Evolutionary conservation across 2,329 filamentous ascomycete species (phyloP), one percentile per base, ranked within the genome.

Genomic region (Dothiorella sarmentorum): DNA sequence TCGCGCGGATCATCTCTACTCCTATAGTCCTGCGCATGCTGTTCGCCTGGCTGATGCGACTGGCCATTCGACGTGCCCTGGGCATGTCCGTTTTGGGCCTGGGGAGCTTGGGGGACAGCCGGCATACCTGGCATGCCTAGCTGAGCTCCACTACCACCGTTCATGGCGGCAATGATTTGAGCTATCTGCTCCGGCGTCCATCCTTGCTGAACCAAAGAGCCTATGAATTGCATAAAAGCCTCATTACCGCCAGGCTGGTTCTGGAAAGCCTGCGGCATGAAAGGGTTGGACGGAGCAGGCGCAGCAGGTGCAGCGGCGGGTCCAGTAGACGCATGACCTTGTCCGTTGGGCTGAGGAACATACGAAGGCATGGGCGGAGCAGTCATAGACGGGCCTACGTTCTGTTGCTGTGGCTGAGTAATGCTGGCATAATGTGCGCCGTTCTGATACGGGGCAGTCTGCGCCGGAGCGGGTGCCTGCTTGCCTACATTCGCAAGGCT

Each of bases 181-280:
- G 45, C 57, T 53, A 59, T 59, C n/a, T 59, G 57, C 40, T 52
- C 57, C 45, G 57, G 45, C 15, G n/a, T 26, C 57, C 40, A 53
- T 7, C 42, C 38, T 53, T 59, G 57, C 47, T 59, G 57, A 6
- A 53, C 47, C 38, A 59, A 31, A n/a, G 57, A 45, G 47, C 45
- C 29, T 53, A 59, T 35, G 57, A 59, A 53, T 37, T 59, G 57
- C 57, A 59, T 52, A 22, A 59, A 53, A 15, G 45, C 45, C 20
- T 59, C 57, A 27, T 45, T 59, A 29, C 57, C 57, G 7, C 57
- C 57, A 26, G 57, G 57, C 63, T 73, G 69, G 35, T 68, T 69
- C 56, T 71, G 69, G 31, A 73, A 52, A 51, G 73, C 68, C 53
- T 70, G 70, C 26, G 60, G 60, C 63, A 68, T 66, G 45, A 73